Evolutionary conservation across 116 monocot species (phyloP), one percentile per base, ranked within the genome.

Genomic region (Papilionanthe hybrid): DNA sequence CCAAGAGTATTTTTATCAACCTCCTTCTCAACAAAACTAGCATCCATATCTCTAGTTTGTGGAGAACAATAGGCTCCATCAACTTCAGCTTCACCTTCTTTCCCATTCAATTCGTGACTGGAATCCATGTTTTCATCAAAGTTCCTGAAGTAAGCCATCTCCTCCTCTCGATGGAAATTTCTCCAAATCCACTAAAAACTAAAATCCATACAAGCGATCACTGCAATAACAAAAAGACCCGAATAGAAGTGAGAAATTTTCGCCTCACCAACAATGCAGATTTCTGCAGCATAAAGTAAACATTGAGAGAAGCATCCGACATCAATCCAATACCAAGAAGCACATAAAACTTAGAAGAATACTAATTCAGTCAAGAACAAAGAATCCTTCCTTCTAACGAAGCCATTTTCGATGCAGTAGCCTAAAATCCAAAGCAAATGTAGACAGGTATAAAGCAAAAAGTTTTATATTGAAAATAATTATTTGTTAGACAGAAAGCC

Each of bases 51-150:
- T 75, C 81, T 88, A 81, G 84, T 90, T 56, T 83, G 78, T 20
- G 27, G 41, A 72, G 91, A 88, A 65, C 9, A 75, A 75, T 82
- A 82, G 5, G 75, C 69, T 37, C 75, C 87, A 7, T 81, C 81
- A 37, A 77, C 63, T 53, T 75, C 85, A 85, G 72, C 85, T 11
- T 82, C 94, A 10, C 81, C 92, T 17, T 82, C 97, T 56, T 88
- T 91, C 67, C 85, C 92, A 83, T 92, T 94, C 78, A 96, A 84
- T 84, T 94, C 86, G 42, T 94, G 83, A 49, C 84, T 92, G 22
- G 87, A 74, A 58, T 87, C 81, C 83, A 90, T 90, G 68, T 75
- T 83, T 72, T 78, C 86, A 25, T 79, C 89, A 60, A 82, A 85
- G 84, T 88, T 92, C 78, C 84, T 85, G 79, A 87, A 93, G 82